A percentile compares a stretch with the other conserved stretches of the same genome.
These are phyloP conservation scores for Bimuria novae-zelandiae DNA, from an alignment of 2,329 filamentous ascomycete genomes.

Conservation along the genomic window DNA sequence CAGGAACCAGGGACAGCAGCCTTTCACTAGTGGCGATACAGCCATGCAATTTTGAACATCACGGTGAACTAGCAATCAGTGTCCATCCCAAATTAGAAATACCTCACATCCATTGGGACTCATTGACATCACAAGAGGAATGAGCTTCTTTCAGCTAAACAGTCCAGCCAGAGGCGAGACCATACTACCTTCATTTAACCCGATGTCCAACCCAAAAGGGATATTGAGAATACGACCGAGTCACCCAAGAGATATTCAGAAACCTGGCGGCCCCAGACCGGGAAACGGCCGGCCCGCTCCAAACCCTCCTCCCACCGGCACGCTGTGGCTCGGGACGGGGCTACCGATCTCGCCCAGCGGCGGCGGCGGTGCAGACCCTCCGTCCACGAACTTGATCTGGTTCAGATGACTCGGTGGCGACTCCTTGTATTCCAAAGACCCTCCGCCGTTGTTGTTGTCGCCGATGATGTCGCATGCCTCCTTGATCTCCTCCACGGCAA, in stretches of 20 bases:
- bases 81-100: too few species aligned
- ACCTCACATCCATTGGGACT: too few species aligned
- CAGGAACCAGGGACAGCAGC: too few species aligned
- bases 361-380: constrained; percentile 25
- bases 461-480: constrained; percentile 91
- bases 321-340: constrained; percentile 50
- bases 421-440: constrained; percentile 74
- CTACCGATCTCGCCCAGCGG: constrained; percentile 55
- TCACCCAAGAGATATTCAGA: constrained; percentile 19
- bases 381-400: constrained; percentile 51
- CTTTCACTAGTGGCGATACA: too few species aligned
- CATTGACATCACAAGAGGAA: constrained; percentile 1
- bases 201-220: constrained; percentile 15
- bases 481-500: constrained; percentile 70
- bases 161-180: constrained; percentile 3
- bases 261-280: constrained; percentile 37
- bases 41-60: too few species aligned
- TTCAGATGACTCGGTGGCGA: constrained; percentile 50
- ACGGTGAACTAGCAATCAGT: too few species aligned
- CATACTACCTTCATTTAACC: constrained; percentile 10
- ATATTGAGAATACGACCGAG: constrained; percentile 16
- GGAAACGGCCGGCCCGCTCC: constrained; percentile 36
- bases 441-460: constrained; percentile 79
- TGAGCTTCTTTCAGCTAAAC: constrained; percentile 9
- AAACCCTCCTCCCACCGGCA: constrained; percentile 39